These are phyloP conservation scores for Calonectria crousiana DNA, from an alignment of 2,329 filamentous ascomycete species.

Conservation along the genomic window DNA sequence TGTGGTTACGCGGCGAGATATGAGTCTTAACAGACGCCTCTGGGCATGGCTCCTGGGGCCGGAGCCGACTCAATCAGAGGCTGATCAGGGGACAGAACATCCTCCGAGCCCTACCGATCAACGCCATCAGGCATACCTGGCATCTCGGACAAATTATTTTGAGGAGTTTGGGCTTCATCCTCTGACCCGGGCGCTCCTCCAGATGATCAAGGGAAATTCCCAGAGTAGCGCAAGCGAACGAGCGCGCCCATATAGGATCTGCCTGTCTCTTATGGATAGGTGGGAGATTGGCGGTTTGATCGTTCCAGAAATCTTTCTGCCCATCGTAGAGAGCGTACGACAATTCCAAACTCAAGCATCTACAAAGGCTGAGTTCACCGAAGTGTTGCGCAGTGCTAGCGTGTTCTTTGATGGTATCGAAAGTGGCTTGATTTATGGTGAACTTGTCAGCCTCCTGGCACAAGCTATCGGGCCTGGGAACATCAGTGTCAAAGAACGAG, in stretches of 20 bases:
- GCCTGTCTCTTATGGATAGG: conserved; percentile 95
- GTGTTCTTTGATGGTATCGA: conserved; percentile 98
- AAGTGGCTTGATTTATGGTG: conserved; percentile 90
- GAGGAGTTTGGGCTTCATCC: conserved; percentile 81
- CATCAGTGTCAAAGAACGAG: conserved; percentile 59
- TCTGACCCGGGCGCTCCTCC: conserved; percentile 79
- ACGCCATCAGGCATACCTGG: conserved; percentile 59
- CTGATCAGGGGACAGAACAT: conserved; percentile 61
- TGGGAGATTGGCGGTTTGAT: conserved; percentile 96
- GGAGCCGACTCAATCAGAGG: conserved; percentile 64
- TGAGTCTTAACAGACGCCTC: conserved; percentile 95
- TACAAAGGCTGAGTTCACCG: conserved; percentile 79
- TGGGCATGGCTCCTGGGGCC: conserved; percentile 97
- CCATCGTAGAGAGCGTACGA: conserved; percentile 84
- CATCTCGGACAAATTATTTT: conserved; percentile 83
- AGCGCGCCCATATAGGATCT: conserved; percentile 89
- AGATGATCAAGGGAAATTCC: conserved; percentile 73
- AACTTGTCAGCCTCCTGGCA: conserved; percentile 77
- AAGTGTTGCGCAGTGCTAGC: conserved; percentile 92
- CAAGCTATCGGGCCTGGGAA: conserved; percentile 66
- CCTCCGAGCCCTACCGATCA: conserved; percentile 57
- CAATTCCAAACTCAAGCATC: conserved; percentile 76
- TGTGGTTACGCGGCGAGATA: conserved; percentile 90
- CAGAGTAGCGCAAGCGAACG: conserved; percentile 65
- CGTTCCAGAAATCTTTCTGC: conserved; percentile 88